Evolutionary conservation across 441 rosid genomes (phyloP).

Genomic region (Populus tomentosa): DNA sequence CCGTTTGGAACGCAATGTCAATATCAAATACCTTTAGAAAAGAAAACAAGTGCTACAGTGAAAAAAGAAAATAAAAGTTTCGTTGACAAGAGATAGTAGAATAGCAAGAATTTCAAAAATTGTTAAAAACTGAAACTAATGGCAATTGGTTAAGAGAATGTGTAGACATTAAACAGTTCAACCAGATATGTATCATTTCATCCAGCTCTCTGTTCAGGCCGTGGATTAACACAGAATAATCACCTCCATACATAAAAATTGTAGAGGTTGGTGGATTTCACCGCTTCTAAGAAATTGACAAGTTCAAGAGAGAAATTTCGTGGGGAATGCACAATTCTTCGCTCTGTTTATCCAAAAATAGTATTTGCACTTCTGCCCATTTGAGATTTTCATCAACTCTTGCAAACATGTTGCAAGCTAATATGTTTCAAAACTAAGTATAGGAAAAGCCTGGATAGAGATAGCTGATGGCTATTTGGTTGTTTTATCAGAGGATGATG

Average conservation of each 20-base stretch:
- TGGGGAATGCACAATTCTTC: background rate
- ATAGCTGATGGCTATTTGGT: slow-evolving; percentile 7
- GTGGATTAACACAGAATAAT: background rate
- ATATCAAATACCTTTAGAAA: too few species aligned
- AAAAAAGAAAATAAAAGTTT: too few species aligned
- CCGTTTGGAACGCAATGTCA: too few species aligned
- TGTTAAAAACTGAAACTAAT: background rate
- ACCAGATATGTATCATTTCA: background rate
- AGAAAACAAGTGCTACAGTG: too few species aligned
- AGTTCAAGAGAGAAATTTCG: background rate
- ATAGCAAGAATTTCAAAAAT: background rate
- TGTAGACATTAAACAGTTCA: background rate
- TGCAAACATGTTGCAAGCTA: too few species aligned
- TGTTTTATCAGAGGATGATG: slow-evolving; percentile 22
- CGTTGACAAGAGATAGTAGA: too few species aligned
- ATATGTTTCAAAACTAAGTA: too few species aligned
- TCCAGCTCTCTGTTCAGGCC: background rate
- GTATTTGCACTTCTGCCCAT: background rate
- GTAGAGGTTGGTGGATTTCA: background rate
- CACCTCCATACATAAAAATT: too few species aligned
- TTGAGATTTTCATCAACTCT: background rate
- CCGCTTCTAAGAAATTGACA: too few species aligned
- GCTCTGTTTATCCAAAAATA: background rate
- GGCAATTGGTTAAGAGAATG: background rate
- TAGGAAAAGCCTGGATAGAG: background rate